Percentiles rank a stretch among this genome's conserved stretches.
Conservation (phyloP, 768 basidiomycete species). For the Russula griseocarnosa region DNA sequence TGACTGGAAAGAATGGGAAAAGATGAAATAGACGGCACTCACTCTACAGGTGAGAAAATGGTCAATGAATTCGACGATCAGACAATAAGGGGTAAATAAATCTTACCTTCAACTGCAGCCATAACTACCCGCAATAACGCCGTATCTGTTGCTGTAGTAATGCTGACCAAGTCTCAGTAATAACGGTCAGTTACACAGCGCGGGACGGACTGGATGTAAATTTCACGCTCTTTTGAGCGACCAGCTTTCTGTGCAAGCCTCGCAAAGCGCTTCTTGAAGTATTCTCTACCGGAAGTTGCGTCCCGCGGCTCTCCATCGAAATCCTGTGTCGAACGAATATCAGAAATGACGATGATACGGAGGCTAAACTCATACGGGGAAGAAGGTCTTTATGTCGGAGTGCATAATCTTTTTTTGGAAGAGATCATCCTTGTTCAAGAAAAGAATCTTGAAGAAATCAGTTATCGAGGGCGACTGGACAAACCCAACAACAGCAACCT, state of each 20-base stretch:
- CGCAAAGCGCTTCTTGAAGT: conserved; percentile 84
- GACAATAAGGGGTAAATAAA: conserved; percentile 12
- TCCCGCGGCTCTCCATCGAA: conserved; percentile 77
- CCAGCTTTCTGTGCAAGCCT: conserved; percentile 81
- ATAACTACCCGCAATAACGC: conserved; percentile 85
- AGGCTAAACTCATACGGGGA: conserved; percentile 51
- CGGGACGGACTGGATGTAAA: conserved; percentile 82
- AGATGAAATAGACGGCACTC: conserved; percentile 43
- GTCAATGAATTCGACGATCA: conserved; percentile 13
- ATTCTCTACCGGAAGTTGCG: conserved; percentile 73
- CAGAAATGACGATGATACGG: conserved; percentile 28
- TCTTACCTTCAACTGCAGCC: conserved; percentile 91
- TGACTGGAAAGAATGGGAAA: conserved; percentile 32
- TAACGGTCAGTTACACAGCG: conserved; percentile 24
- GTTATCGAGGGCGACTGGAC: conserved; percentile 5
- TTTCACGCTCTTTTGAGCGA: conserved; percentile 79
- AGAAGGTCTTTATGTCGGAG: conserved; percentile 85
- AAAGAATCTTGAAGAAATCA: conserved; percentile 57
- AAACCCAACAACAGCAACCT: conserved; percentile 7
- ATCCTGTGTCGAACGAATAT: conserved; percentile 47
- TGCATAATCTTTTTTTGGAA: conserved; percentile 76
- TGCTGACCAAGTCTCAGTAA: conserved; percentile 42
- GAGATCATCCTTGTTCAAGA: conserved; percentile 95
- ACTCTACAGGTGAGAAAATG: conserved; percentile 48
- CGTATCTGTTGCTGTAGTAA: conserved; percentile 89